Conservation (phyloP, 1,139 yeast genomes). For the Chernovozyma sophiae-reginae region DNA sequence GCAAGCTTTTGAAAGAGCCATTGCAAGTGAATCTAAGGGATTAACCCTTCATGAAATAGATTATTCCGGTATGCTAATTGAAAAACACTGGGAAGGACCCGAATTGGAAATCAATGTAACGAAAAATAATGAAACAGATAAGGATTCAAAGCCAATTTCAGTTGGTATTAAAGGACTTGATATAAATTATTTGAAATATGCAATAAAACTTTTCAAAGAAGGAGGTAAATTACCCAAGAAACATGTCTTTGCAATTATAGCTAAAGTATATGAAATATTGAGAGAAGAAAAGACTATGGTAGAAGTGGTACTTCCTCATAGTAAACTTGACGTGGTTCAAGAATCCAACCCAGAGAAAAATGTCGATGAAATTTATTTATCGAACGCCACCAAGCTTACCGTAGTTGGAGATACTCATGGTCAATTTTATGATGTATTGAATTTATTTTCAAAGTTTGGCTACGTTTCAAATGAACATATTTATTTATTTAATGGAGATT, state of each 20-base stretch:
- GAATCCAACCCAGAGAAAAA: too few relatives aligned
- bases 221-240: slow-evolving; percentile 76
- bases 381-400: slow-evolving; percentile 49
- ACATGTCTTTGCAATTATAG: slow-evolving; percentile 79
- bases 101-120: slow-evolving; percentile 36
- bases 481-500: slow-evolving; percentile 92
- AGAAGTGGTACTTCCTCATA: slow-evolving; percentile 53
- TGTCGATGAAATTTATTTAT: slow-evolving; percentile 19
- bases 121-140: slow-evolving; percentile 16
- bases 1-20: slow-evolving; percentile 83
- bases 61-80: slow-evolving; percentile 50
- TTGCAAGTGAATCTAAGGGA: slow-evolving; percentile 56
- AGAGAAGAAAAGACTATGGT: slow-evolving; percentile 68
- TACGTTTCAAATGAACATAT: slow-evolving; percentile 62
- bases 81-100: slow-evolving; percentile 66
- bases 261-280: slow-evolving; percentile 66
- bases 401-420: slow-evolving; percentile 99
- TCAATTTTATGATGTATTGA: slow-evolving; percentile 84
- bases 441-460: slow-evolving; percentile 74
- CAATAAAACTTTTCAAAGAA: slow-evolving; percentile 65
- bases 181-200: slow-evolving; percentile 52
- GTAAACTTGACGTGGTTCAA: slow-evolving; percentile 16
- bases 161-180: slow-evolving; percentile 35
- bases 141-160: slow-evolving; percentile 11
- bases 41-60: slow-evolving; percentile 38